Percentiles rank a stretch among this genome's conserved stretches.
Evolutionary conservation across 768 basidiomycete species (phyloP).

Genomic region (Pulveroboletus sp.): DNA sequence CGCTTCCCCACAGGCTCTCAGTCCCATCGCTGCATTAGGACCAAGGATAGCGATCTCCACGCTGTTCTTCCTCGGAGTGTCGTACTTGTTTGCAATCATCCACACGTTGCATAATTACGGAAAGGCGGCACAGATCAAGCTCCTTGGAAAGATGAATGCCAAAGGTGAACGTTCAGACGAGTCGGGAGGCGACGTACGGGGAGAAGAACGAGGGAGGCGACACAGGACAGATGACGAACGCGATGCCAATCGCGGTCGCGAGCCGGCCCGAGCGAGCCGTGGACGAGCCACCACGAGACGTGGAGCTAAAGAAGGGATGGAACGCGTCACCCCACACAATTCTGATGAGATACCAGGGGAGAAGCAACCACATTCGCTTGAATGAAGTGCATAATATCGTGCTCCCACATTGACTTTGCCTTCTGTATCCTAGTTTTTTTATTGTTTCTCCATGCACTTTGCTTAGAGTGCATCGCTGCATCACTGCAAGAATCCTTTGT

Average conservation of each 20-base stretch:
- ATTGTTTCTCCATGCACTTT: no score
- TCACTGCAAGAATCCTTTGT: no score
- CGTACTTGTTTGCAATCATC: slow-evolving; percentile 61
- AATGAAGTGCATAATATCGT: no score
- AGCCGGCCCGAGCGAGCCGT: slow-evolving; percentile 5
- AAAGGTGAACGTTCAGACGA: neutral
- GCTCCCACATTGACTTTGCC: no score
- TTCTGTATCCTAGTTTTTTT: no score
- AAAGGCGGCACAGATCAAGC: neutral
- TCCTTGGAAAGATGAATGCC: neutral
- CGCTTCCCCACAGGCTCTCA: slow-evolving; percentile 33
- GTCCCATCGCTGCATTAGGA: slow-evolving; percentile 39
- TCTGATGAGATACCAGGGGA: slow-evolving; percentile 12
- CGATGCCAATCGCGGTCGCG: slow-evolving; percentile 11
- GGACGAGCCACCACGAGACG: no score
- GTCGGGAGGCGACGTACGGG: neutral
- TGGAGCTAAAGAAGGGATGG: no score
- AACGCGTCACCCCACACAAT: slow-evolving; percentile 2
- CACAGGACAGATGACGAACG: neutral
- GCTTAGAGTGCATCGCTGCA: no score
- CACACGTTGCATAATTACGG: slow-evolving; percentile 61
- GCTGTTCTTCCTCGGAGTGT: slow-evolving; percentile 52
- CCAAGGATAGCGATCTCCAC: slow-evolving; percentile 54
- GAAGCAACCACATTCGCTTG: slow-evolving; percentile 12
- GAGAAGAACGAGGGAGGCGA: slow-evolving; percentile 6